These are phyloP conservation scores for grape (Vitis vinifera) DNA, from an alignment of 164 flowering plant species.

Conservation along the genomic window DNA sequence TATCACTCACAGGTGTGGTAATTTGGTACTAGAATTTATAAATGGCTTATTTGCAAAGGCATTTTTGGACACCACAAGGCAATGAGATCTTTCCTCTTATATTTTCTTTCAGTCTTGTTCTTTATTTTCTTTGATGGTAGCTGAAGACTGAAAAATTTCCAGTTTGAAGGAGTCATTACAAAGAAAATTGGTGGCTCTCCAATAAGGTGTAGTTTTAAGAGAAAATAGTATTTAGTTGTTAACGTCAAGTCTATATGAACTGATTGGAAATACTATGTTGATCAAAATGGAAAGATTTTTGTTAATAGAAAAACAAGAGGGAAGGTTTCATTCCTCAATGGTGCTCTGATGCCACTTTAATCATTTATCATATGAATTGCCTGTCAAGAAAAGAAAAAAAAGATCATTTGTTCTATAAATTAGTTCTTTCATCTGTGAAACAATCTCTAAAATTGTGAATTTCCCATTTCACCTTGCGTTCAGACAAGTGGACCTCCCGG, in stretches of 20 bases:
- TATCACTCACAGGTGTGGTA: constrained; percentile 72
- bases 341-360: not conserved
- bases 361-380: not conserved
- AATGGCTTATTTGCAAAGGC: constrained; percentile 1
- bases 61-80: not conserved
- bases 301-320: not conserved
- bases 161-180: not conserved
- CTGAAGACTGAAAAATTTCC: too few species aligned
- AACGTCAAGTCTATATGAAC: not conserved
- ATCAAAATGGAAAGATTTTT: not conserved
- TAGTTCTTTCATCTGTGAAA: not conserved
- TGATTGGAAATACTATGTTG: not conserved
- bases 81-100: not conserved
- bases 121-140: not conserved
- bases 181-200: not conserved
- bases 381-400: too few species aligned
- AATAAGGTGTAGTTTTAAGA: not conserved
- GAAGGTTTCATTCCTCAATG: not conserved
- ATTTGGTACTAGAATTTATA: constrained; percentile 4
- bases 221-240: not conserved
- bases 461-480: constrained; percentile 13
- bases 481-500: constrained; percentile 78
- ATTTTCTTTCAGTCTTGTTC: not conserved
- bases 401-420: too few species aligned
- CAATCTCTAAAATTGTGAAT: not conserved